A percentile compares a stretch with the other conserved stretches of the same genome.
These are phyloP conservation scores for Kitagawia praeruptora DNA, from an alignment of 129 eudicot genomes.

Conservation along the genomic window DNA sequence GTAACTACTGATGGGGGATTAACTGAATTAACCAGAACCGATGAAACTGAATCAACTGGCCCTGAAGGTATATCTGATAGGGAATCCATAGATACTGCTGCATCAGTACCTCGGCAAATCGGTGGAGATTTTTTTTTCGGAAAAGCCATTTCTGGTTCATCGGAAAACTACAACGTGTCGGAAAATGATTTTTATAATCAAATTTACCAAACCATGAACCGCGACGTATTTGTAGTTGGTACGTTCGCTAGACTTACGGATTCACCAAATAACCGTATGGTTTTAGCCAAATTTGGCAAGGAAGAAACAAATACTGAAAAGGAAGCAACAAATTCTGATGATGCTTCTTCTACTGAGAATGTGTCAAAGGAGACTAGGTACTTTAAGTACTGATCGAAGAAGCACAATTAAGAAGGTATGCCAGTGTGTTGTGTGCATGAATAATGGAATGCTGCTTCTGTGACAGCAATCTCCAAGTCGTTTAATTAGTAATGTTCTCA, in stretches of 20 bases:
- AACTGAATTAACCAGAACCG: background rate
- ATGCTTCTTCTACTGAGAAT: background rate
- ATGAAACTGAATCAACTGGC: background rate
- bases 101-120: background rate
- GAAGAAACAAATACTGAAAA: background rate
- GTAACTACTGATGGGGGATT: background rate
- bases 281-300: background rate
- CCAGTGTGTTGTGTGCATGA: background rate
- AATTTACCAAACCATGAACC: background rate
- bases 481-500: no score
- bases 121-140: background rate
- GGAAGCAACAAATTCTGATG: background rate
- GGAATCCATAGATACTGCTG: background rate
- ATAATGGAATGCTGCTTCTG: background rate
- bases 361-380: background rate
- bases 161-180: background rate
- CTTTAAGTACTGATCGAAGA: background rate
- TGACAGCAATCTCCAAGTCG: background rate
- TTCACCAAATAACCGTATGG: background rate
- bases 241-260: background rate
- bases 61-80: background rate
- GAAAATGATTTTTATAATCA: background rate
- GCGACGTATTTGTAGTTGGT: background rate
- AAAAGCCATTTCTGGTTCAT: background rate
- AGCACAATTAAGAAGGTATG: background rate